Conservation (phyloP, 495 filamentous ascomycete genomes). For the Xylaria longipes region DNA sequence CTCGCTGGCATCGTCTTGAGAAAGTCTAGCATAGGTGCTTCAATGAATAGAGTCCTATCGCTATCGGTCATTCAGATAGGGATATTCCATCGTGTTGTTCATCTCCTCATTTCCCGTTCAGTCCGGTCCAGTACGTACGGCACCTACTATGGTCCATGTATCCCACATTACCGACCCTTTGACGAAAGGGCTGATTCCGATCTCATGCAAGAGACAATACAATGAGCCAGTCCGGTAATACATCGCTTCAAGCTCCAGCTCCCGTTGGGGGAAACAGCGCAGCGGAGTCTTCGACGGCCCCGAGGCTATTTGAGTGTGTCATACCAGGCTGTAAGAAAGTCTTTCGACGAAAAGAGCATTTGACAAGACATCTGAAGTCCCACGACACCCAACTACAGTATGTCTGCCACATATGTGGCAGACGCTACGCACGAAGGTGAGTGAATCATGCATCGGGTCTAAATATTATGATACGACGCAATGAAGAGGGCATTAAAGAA, state of each 20-base stretch:
- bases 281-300: neutral
- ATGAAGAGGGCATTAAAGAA: too few relatives aligned
- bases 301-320: constrained; percentile 31
- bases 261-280: neutral
- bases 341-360: constrained; percentile 41
- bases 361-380: constrained; percentile 40
- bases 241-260: neutral
- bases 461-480: neutral
- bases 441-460: neutral
- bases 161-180: constrained; percentile 16
- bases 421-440: constrained; percentile 41
- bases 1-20: neutral
- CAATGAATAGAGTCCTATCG: neutral
- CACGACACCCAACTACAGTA: constrained; percentile 34
- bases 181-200: neutral
- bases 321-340: constrained; percentile 33
- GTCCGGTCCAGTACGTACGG: neutral
- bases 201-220: neutral
- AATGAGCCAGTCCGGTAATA: neutral
- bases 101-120: neutral
- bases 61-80: neutral
- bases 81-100: neutral
- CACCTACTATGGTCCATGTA: neutral
- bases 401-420: constrained; percentile 36
- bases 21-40: neutral